Conservation (phyloP, 2,329 filamentous ascomycete genomes). For the Epichloe coenophiala region DNA sequence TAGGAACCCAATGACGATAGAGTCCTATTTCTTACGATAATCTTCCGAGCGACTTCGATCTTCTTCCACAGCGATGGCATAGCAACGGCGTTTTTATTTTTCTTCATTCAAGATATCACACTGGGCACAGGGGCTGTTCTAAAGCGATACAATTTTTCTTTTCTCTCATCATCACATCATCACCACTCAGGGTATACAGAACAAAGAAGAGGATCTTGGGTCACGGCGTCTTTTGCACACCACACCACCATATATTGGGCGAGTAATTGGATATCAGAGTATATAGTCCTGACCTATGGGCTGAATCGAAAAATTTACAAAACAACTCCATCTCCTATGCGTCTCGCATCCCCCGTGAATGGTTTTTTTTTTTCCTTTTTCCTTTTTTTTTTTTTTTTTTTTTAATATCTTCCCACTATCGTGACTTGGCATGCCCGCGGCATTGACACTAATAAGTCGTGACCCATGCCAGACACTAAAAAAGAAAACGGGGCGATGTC, state of each 20-base stretch:
- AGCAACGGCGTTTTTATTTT: slow-evolving; percentile 14
- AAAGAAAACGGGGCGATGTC: slow-evolving; percentile 2
- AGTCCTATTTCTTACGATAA: neutral
- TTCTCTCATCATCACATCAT: neutral
- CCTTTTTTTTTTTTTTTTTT: neutral
- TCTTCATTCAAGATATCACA: slow-evolving; percentile 13
- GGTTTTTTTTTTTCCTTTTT: neutral
- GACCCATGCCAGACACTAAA: too few relatives aligned
- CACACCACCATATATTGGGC: neutral
- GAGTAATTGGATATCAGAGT: neutral
- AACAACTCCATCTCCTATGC: neutral
- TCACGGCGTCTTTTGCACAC: neutral
- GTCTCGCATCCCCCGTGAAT: neutral
- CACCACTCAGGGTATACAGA: slow-evolving; percentile 7
- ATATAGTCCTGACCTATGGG: neutral
- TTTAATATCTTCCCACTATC: neutral
- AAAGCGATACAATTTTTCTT: slow-evolving; percentile 6
- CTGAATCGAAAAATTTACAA: slow-evolving; percentile 5
- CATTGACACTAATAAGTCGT: neutral
- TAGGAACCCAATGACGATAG: slow-evolving; percentile 16
- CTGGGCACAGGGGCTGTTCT: slow-evolving; percentile 10
- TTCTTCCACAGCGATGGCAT: slow-evolving; percentile 14
- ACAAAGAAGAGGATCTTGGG: slow-evolving; percentile 2
- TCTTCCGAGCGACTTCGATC: slow-evolving; percentile 4
- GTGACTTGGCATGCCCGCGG: neutral